These are phyloP conservation scores for Pyrus communis DNA, from an alignment of 306 rosid genomes.

Conservation along the genomic window DNA sequence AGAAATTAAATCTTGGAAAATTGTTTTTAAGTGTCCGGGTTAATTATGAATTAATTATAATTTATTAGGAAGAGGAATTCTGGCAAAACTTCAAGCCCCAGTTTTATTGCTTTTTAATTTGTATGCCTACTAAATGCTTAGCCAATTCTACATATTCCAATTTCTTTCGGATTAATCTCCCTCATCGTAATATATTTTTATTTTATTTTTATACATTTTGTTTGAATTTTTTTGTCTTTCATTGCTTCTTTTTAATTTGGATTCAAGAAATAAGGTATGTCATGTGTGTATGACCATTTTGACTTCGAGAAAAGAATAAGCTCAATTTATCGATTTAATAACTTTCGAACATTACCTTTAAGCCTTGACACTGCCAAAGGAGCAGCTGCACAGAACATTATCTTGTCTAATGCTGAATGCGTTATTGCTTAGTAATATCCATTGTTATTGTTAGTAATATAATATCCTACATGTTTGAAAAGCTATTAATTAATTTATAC, in stretches of 20 bases:
- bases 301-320: background rate
- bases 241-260: too few relatives aligned
- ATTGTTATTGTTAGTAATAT: too few relatives aligned
- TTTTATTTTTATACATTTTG: background rate
- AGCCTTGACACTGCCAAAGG: background rate
- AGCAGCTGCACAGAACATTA: too few relatives aligned
- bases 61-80: constrained; percentile 23
- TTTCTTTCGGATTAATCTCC: constrained; percentile 2
- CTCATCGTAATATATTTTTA: background rate
- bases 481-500: too few relatives aligned
- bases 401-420: too few relatives aligned
- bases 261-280: too few relatives aligned
- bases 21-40: background rate
- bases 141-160: background rate
- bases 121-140: constrained; percentile 12
- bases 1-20: background rate
- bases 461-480: too few relatives aligned
- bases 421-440: too few relatives aligned
- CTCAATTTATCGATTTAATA: background rate
- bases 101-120: background rate
- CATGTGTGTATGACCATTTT: too few relatives aligned
- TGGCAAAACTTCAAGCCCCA: constrained; percentile 16
- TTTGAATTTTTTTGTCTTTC: too few relatives aligned
- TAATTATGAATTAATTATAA: constrained; percentile 8
- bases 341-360: background rate